Evolutionary conservation across 441 rosid genomes (phyloP).

Genomic region (Corymbia calophylla): DNA sequence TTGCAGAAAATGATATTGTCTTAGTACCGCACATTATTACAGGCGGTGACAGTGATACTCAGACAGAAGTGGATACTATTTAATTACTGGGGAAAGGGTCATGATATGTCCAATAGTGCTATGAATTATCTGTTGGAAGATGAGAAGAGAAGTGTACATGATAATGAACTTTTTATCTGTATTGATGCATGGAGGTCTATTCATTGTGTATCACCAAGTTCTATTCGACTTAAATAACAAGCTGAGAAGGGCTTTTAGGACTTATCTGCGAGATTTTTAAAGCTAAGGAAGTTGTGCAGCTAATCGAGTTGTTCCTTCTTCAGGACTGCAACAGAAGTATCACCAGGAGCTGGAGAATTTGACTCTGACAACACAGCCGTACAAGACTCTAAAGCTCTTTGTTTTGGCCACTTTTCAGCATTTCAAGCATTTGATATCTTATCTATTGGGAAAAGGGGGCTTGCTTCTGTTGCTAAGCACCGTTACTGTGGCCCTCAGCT

Average conservation of each 20-base stretch:
- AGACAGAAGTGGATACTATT: background rate
- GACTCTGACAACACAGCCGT: conserved; percentile 3
- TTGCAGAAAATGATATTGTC: background rate
- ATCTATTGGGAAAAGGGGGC: background rate
- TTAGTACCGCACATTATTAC: background rate
- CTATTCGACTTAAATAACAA: background rate
- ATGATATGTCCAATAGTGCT: background rate
- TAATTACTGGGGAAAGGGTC: background rate
- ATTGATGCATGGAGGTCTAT: background rate
- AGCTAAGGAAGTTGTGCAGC: background rate
- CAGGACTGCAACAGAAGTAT: conserved; percentile 5
- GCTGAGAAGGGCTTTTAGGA: background rate
- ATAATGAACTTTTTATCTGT: background rate
- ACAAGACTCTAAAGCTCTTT: conserved; percentile 3
- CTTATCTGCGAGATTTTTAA: background rate
- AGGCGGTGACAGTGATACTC: background rate
- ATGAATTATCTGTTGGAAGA: background rate
- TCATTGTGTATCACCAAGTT: background rate
- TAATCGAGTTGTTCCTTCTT: background rate
- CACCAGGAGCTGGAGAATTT: background rate
- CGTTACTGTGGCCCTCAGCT: background rate
- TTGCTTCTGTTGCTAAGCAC: background rate
- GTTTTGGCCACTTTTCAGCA: background rate
- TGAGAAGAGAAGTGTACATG: background rate
- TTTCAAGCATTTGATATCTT: background rate